phyloP scores from a whole-genome alignment of 176 grass and related monocot genomes.

The Raddia guianensis region DNA sequence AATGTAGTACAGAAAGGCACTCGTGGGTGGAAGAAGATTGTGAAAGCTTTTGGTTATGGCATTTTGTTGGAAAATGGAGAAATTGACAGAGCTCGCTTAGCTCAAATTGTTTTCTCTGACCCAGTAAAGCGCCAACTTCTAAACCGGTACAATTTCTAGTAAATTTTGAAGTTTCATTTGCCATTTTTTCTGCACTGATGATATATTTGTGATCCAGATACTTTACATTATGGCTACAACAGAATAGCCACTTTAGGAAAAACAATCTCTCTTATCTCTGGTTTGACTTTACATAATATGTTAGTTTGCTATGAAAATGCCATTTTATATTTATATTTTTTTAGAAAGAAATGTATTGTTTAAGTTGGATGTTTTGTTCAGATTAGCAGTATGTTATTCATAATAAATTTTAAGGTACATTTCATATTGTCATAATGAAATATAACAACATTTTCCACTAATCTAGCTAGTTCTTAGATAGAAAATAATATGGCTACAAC shows the following conservation, averaged over 20 bases:
- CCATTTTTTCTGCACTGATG: not conserved
- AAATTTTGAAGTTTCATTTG: not conserved
- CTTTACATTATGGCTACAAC: not conserved
- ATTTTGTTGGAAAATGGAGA: slow-evolving; percentile 83
- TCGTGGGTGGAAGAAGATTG: slow-evolving; percentile 86
- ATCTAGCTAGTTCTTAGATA: not conserved
- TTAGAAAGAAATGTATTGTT: not conserved
- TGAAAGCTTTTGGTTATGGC: slow-evolving; percentile 74
- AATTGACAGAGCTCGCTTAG: slow-evolving; percentile 78
- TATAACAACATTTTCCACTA: not conserved
- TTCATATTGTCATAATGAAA: not conserved
- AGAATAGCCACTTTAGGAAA: not conserved
- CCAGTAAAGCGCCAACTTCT: slow-evolving; percentile 69
- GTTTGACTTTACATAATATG: not conserved
- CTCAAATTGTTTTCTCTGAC: slow-evolving; percentile 86
- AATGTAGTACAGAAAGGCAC: slow-evolving; percentile 81
- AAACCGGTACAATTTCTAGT: slow-evolving; percentile 58
- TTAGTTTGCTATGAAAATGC: not conserved
- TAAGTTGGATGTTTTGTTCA: not conserved
- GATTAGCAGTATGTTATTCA: not conserved
- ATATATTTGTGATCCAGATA: not conserved
- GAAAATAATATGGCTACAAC: not conserved
- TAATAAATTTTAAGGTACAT: not conserved
- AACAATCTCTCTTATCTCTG: not conserved
- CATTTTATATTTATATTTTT: not conserved